Evolutionary conservation across 192 early-diverging fungal genomes (phyloP), one percentile per base, ranked within the genome.

Genomic region (Chytriomyces sp.): DNA sequence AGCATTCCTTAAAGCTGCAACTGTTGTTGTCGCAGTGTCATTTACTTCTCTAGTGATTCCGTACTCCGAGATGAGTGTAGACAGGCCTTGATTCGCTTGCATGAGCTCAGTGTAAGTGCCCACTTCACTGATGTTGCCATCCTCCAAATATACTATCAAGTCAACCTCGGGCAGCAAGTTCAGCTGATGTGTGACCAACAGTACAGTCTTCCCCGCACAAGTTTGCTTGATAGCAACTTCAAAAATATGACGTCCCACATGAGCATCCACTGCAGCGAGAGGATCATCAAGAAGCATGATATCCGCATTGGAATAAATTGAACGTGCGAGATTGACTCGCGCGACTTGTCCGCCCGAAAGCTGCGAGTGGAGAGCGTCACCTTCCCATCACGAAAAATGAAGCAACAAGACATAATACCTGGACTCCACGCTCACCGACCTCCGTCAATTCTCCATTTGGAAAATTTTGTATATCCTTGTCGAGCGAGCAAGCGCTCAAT

Each of bases 201-300:
- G 60, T 0, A 91, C 77, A 10, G 89, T 90, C 78, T 89, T 91
- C 52, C 52, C 30, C 19, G 58, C 68, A 41, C 78, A 64, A 32
- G 75, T 59, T 44, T 61, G 58, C n/a, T 78, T 75, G 61, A 91
- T 80, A 39, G 84, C 82, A 53, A 85, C 75, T 70, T 91, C 87
- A 44, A 91, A 78, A 39, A 91, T 89, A 66, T 87, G 84, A 8
- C 82, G 71, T 12, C 83, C 84, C 58, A 89, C 88, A 54, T 86
- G 84, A 5, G 84, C 78, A 62, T 91, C 89, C 0, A 91, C 89
- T 6, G 89, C 89, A 17, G 85, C 84, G 1, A 94, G 72, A 22
- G 91, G 90, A 75, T 96, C 96, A 69, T 88, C 91, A 31, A 89
- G 81, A 10, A 92, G 72, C 60, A 88, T 82, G 55, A 91, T 88